Conservation (phyloP, 805 yeast genomes). For the Pichia nanzhaoensis region DNA sequence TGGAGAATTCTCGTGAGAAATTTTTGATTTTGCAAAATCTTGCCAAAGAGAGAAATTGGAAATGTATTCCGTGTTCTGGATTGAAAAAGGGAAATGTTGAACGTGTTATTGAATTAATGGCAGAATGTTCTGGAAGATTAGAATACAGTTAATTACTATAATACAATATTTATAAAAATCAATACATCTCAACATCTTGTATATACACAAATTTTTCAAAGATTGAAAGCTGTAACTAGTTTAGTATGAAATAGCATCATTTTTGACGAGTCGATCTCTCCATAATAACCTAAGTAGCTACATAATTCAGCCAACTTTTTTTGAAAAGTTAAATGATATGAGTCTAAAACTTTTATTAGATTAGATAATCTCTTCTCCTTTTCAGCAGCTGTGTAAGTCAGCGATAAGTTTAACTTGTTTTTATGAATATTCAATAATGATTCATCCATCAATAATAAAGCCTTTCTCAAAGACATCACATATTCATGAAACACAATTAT, state of each 20-base stretch:
- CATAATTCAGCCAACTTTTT: constrained; percentile 40
- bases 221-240: not conserved
- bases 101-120: constrained; percentile 64
- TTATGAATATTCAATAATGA: constrained; percentile 37
- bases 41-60: constrained; percentile 49
- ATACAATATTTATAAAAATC: not conserved
- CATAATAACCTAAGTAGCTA: constrained; percentile 39
- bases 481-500: constrained; percentile 44
- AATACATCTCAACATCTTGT: not conserved
- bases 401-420: constrained; percentile 31
- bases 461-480: constrained; percentile 46
- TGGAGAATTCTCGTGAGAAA: constrained; percentile 45
- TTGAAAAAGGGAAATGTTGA: constrained; percentile 65
- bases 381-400: constrained; percentile 34
- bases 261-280: constrained; percentile 44
- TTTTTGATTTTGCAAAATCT: constrained; percentile 40
- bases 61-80: constrained; percentile 81
- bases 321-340: constrained; percentile 39
- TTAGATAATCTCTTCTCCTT: constrained; percentile 36
- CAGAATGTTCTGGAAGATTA: constrained; percentile 38
- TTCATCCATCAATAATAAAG: constrained; percentile 42
- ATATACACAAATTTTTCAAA: not conserved
- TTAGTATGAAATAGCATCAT: constrained; percentile 16
- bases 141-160: not conserved
- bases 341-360: constrained; percentile 35